Percentiles rank a stretch among this genome's conserved stretches.
These are phyloP conservation scores for Anastatica hierochuntica DNA, from an alignment of 345 rosid genomes.

Conservation along the genomic window DNA sequence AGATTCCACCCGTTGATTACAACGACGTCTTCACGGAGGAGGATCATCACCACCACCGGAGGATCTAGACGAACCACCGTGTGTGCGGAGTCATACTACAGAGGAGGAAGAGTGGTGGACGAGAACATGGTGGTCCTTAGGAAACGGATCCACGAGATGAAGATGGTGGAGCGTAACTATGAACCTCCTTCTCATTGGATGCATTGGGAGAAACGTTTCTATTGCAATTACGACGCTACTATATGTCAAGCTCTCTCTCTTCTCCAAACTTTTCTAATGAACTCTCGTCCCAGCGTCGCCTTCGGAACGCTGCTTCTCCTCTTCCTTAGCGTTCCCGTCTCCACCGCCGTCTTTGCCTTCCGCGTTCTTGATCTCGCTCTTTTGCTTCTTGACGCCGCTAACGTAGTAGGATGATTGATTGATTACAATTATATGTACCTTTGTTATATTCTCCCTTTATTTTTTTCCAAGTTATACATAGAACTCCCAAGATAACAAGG, in stretches of 20 bases:
- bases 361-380: not conserved
- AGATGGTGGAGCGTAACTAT: conserved; percentile 51
- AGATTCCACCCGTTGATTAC: conserved; percentile 13
- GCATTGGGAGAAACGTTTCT: conserved; percentile 59
- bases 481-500: too few species aligned
- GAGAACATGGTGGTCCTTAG: conserved; percentile 57
- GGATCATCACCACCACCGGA: not conserved
- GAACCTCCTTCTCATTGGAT: conserved; percentile 57
- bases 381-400: not conserved
- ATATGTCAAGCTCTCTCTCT: conserved; percentile 39
- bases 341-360: conserved; percentile 22
- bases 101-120: conserved; percentile 37
- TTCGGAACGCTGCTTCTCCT: conserved; percentile 34
- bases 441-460: too few species aligned
- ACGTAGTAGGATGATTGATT: conserved; percentile 14
- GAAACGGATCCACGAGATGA: conserved; percentile 49
- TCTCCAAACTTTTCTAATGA: conserved; percentile 45
- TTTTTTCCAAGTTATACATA: too few species aligned
- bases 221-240: conserved; percentile 33
- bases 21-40: not conserved
- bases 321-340: conserved; percentile 36
- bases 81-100: conserved; percentile 13
- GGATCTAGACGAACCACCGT: conserved; percentile 6
- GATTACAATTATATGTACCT: too few species aligned
- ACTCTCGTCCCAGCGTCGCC: conserved; percentile 49